These are phyloP conservation scores for Stemphylium lycopersici DNA, from an alignment of 2,329 filamentous ascomycete species.

Conservation along the genomic window DNA sequence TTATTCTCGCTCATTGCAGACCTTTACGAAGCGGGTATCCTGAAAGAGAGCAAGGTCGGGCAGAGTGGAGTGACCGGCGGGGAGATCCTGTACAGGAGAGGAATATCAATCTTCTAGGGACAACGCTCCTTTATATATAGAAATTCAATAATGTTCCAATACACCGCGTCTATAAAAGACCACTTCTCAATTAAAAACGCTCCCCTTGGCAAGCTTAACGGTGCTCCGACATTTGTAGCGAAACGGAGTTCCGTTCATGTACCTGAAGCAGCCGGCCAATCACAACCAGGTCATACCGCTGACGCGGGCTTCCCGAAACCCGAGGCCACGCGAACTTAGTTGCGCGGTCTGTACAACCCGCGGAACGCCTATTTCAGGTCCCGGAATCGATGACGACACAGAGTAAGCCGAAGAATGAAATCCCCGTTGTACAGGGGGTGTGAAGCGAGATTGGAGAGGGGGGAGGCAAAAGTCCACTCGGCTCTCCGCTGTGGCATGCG, in stretches of 20 bases:
- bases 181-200: too few species aligned
- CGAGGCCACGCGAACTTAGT: not conserved
- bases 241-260: not conserved
- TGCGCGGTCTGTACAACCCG: not conserved
- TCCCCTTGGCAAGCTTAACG: not conserved
- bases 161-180: too few species aligned
- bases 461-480: not conserved
- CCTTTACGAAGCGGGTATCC: conserved; percentile 56
- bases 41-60: conserved; percentile 56
- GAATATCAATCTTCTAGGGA: not conserved
- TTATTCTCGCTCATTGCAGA: conserved; percentile 61
- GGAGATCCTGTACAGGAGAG: conserved; percentile 46
- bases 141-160: too few species aligned
- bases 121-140: too few species aligned
- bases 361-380: too few species aligned
- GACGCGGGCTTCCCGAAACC: not conserved
- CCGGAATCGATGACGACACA: conserved; percentile 12
- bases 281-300: not conserved
- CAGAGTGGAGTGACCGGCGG: conserved; percentile 49
- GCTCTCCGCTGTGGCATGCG: conserved; percentile 9
- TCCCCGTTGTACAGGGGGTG: not conserved
- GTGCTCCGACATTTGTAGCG: not conserved
- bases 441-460: not conserved
- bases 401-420: conserved; percentile 1
- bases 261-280: not conserved